Base-by-base conservation (phyloP, 2,329 filamentous ascomycete genomes). In the Mycocentrospora acerina region DNA sequence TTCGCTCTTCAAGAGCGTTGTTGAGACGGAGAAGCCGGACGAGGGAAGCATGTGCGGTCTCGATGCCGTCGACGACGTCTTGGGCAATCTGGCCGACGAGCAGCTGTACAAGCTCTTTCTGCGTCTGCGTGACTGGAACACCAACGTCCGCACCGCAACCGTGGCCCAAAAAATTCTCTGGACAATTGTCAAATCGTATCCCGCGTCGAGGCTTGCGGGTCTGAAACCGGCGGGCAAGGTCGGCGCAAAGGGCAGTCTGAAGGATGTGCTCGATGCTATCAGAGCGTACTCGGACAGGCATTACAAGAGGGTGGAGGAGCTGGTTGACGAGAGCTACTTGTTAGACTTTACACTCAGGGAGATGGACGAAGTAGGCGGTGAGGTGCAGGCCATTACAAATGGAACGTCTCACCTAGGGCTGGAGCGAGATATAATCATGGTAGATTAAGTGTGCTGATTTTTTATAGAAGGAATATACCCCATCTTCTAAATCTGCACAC, bases 121-220 rank as follows among this genome's bases (percentile, higher is more conserved):
- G 25, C 78, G 93, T 42, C 70, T 96, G 29, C 80, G 94, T 30
- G 93, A 98, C 70, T 98, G 93, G 93, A 98, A 98, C 64, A 95
- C 93, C 4, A 97, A 97, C 56, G 90, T 89, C 0, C 80, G 88
- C 45, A 95, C 89, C 3, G 85, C 90, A 1, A 79, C 83, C 4
- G 82, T 97, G 1, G 87, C 93, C 1, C 93, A 98, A 69, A 81
- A 85, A 24, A 84, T 98, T 11, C 71, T 98, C 7, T 86, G 83
- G 73, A 81, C 86, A 1, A 62, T 98, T 7, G 82, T 95, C 35
- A 82, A 82, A 50, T 86, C 83, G 42, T 95, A 95, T 59, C 86
- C 90, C 1, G 86, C 88, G 2, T 81, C 81, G 32, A 81, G 85
- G 40, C 81, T 97, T 40, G 84, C 89, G 2, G 81, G 78, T 44